These are phyloP conservation scores for Erodium moschatum DNA, from an alignment of 441 rosid species.

Conservation along the genomic window DNA sequence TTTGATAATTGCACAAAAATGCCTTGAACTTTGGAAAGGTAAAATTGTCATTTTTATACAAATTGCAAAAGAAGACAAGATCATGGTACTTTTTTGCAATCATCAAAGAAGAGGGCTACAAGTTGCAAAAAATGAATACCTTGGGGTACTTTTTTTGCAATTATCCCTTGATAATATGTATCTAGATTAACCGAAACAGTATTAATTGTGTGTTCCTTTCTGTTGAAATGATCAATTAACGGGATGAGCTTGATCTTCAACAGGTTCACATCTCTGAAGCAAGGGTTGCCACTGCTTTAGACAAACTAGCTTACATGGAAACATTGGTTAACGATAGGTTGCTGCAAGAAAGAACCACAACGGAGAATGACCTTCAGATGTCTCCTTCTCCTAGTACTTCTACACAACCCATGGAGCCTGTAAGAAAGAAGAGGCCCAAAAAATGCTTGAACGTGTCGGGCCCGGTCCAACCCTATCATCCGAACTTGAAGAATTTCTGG, in stretches of 20 bases:
- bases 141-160: no score
- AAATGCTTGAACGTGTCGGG: constrained; percentile 80
- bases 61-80: no score
- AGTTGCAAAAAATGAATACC: no score
- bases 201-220: neutral
- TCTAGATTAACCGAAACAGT: neutral
- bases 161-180: neutral
- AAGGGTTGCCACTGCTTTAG: constrained; percentile 75
- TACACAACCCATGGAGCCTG: constrained; percentile 32
- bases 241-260: neutral
- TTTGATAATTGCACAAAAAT: no score
- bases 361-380: constrained; percentile 31
- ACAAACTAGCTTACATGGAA: constrained; percentile 89
- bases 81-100: no score
- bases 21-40: no score
- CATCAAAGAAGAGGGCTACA: no score
- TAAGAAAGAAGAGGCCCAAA: constrained; percentile 32
- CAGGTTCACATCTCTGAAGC: constrained; percentile 96
- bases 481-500: constrained; percentile 77
- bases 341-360: constrained; percentile 45
- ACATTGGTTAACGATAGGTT: constrained; percentile 69
- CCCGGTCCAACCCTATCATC: constrained; percentile 70
- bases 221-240: no score
- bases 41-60: no score
- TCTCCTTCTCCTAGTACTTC: constrained; percentile 38